Evolutionary conservation across 768 basidiomycete genomes (phyloP), one percentile per base, ranked within the genome.

Genomic region (Tylopilus cervinicoccineus): DNA sequence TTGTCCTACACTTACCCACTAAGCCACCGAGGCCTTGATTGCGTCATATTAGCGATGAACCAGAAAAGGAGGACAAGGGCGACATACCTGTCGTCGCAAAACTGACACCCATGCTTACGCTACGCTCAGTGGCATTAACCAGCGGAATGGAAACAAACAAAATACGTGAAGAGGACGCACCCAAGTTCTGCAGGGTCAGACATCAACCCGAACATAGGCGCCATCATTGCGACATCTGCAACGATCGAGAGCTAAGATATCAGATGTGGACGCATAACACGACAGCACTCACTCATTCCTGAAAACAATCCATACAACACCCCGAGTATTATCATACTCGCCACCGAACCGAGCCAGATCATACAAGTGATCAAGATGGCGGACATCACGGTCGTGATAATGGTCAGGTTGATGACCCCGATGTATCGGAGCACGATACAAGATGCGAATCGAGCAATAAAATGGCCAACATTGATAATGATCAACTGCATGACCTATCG

Each of bases 181-280:
- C 83, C 82, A 26, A 83, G 73, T 55, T 84, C 83, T 3, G 69
- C 62, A 43, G 75, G 71, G 23, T 71, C 68, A 9, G 69, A 63
- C 4, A 78, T 72, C n/a, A 78, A 56, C 5, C 69, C 70, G 11
- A 81, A 51, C 67, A 76, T 65, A 2, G 78, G 76, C 0, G 73
- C 64, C 47, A 77, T 59, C 48, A 70, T 29, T 1, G 55, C 61
- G 12, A 80, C 61, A 29, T 73, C 74, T 72, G 33, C 19, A 4
- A 6, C 1, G 13, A 3, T 26, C 5, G 16, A 29, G 29, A 7
- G 7, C n/a, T 24, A 14, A 52, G 29, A 14, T 38, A n/a, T n/a
- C n/a, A n/a, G n/a, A n/a, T n/a, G n/a, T n/a, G 0, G 5, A 9
- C 8, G 10, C 5, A 44, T 3, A 17, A 1, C 26, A 16, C 10